Evolutionary conservation across 495 filamentous ascomycete species (phyloP), one percentile per base, ranked within the genome.

Genomic region (Talaromyces ruber): DNA sequence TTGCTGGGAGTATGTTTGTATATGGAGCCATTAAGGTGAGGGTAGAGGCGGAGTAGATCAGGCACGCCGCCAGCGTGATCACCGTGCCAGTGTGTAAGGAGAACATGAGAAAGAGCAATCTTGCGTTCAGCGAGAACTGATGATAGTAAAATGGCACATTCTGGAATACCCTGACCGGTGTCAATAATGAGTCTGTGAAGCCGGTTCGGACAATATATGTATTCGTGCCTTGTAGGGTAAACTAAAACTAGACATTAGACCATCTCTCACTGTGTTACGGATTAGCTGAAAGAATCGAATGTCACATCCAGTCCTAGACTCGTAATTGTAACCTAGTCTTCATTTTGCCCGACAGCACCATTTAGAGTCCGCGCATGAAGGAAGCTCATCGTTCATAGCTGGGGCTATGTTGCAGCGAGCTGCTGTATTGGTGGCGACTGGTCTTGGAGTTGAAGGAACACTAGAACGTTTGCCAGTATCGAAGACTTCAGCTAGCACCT

Each of bases 71-170:
- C 84, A 7, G 81, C 79, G 66, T 96, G 92, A 70, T 96, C 92
- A 22, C 76, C 80, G 72, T 96, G 92, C 87, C 89, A 89, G 72
- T 96, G 92, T 0, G 91, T 91, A 22, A 95, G 75, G 14, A 96
- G 74, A 1, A 84, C 81, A 11, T 71, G 67, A 8, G 77, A 71
- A 24, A 95, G 73, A 1, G 74, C 67, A 50, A 85, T 76, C 6
- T 81, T 74, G 4, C 30, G 25, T 25, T 69, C 47, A n/a, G 52
- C 18, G 7, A 73, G 63, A 6, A 1, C 62, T 55, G 65, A 58
- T 5, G 54, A 37, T 11, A 77, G 69, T 2, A 67, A 57, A 14
- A 67, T 64, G 8, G 65, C 64, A 74, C 76, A 79, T 24, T 68
- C 63, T 22, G 70, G 69, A 6, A 65, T 63, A 1, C 71, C 87